Evolutionary conservation across 2,329 filamentous ascomycete species (phyloP), one percentile per base, ranked within the genome.

Genomic region (Aspergillus puulaauensis): DNA sequence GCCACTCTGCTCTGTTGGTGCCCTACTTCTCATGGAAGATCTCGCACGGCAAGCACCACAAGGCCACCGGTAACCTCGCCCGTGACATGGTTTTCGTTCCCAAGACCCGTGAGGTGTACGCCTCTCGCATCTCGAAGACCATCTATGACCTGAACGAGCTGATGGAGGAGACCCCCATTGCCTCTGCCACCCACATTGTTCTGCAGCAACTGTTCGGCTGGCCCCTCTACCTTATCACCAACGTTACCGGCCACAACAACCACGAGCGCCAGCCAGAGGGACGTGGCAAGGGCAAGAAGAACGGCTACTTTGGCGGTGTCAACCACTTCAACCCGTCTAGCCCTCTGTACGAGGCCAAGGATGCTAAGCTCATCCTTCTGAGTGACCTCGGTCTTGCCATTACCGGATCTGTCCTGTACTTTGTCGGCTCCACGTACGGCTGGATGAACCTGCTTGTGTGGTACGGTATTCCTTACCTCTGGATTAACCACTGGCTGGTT

Each of bases 21-120:
- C 95, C 95, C 21, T 99, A 98, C 82, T 99, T 97, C 82, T 96
- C 91, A 74, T 99, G 95, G 95, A 96, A 99, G 82, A 93, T 98
- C 79, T 96, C 92, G 66, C 95, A 99, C 81, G 90, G 91, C 82
- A 96, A 96, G 86, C 95, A 99, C 83, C 95, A 99, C 90, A 98
- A 98, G 85, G 92, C 93, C 64, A 99, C 95, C 40, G 95, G 93
- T 69, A 86, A 99, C 83, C 88, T 99, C 80, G 92, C 96, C 79
- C 91, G 93, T 67, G 95, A 99, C 79, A 99, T 99, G 95, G 95
- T 98, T 63, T 98, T 97, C 75, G 83, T 98, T n/a, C 95, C 95
- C 60, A 91, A 91, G 79, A 96, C 92, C 56, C 88, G 93, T 58
- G 86, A 95, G 65, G 80, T 90, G 73, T 93, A 90, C 71, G 91